Base-by-base conservation (phyloP, 1,139 yeast species). In the Pichia sp. region DNA sequence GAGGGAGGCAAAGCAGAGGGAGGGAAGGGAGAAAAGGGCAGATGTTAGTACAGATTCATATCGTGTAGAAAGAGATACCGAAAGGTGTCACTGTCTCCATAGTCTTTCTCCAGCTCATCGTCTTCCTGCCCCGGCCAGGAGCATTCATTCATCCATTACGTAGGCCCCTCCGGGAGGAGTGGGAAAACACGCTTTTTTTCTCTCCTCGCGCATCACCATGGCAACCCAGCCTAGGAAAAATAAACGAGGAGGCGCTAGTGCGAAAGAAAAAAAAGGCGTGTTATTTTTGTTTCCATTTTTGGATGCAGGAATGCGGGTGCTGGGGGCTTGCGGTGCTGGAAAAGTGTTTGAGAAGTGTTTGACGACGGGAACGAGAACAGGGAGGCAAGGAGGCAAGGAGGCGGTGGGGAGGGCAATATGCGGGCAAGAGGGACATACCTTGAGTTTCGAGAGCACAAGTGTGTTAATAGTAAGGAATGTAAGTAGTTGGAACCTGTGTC, bases 401-500 rank as follows among this genome's bases (percentile, higher is more conserved):
- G 38, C 8, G n/a, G n/a, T 9, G n/a, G n/a, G 14, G 34, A 31
- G 34, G 5, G 8, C n/a, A n/a, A 34, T 42, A 42, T 34, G 40
- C 24, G 24, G 24, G 24, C 24, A 20, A 20, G 24, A 20, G 24
- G 24, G 24, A 36, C 40, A 14, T 36, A 36, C 40, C 40, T 36
- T 36, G 16, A 36, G 17, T 12, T 10, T 36, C 14, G 14, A 14
- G 10, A 36, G 40, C 16, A 12, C 40, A 16, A 31, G 2, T 31
- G 34, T 8, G 34, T 9, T 8, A 9, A 8, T 31, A 31, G 34
- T 36, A 63, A 64, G 66, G 67, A 64, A 56, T 61, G 67, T 61
- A 64, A 62, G 52, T 60, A 64, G 67, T 64, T 64, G 67, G 67
- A 55, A 31, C 14, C 7, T 20, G 31, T 20, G 31, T 5, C 36